Percentiles rank a stretch among this genome's conserved stretches.
Conservation (phyloP, 106 monocot species). For the Phalaenopsis aphrodite region DNA sequence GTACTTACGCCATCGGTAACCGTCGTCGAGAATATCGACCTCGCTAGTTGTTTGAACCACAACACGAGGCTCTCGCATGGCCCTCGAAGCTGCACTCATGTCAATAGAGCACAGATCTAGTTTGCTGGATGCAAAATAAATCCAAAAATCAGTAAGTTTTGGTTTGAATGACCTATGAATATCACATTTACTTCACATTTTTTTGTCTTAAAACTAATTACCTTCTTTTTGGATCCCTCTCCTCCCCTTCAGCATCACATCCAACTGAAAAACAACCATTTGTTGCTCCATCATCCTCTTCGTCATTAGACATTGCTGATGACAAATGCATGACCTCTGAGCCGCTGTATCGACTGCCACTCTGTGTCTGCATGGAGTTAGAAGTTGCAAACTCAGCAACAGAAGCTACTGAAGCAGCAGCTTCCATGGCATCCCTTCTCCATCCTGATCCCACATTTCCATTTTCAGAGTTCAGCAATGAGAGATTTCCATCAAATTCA, state of each 20-base stretch:
- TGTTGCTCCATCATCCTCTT: constrained; percentile 30
- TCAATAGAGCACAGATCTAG: constrained; percentile 48
- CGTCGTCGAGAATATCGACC: constrained; percentile 94
- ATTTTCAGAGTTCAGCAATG: not conserved
- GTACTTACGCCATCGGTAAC: constrained; percentile 96
- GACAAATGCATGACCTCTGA: constrained; percentile 37
- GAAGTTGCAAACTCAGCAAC: constrained; percentile 17
- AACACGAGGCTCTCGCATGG: constrained; percentile 64
- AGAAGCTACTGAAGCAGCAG: constrained; percentile 20
- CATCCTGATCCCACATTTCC: constrained; percentile 16
- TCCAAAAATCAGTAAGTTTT: not conserved
- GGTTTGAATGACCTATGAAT: not conserved
- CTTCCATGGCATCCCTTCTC: constrained; percentile 22
- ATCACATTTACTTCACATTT: not conserved
- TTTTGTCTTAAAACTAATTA: constrained; percentile 1
- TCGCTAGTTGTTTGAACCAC: constrained; percentile 93
- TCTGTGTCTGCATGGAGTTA: constrained; percentile 22
- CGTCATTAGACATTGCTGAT: constrained; percentile 54
- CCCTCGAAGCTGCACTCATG: constrained; percentile 52
- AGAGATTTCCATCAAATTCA: not conserved
- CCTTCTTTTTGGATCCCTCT: constrained; percentile 68
- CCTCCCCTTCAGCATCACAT: constrained; percentile 51
- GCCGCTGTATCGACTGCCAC: constrained; percentile 22
- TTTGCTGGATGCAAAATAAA: constrained; percentile 38
- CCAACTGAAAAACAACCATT: constrained; percentile 27